phyloP scores from a whole-genome alignment of 164 flowering plant species.

The Chimonanthus praecox region DNA sequence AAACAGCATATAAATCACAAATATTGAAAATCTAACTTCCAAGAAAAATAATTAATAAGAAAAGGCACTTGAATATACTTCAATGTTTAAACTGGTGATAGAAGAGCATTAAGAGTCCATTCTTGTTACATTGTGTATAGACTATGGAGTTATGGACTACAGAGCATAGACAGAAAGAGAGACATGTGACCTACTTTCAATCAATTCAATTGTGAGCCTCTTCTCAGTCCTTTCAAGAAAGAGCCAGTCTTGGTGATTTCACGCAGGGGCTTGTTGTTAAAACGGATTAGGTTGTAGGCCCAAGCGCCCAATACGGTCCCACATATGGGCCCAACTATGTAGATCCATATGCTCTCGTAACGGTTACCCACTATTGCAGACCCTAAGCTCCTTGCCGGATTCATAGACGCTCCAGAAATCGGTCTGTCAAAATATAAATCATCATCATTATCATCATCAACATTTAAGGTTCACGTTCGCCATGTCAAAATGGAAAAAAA shows the following conservation, averaged over 20 bases:
- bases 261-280: conserved; percentile 67
- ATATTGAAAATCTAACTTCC: too few species aligned
- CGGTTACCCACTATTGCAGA: conserved; percentile 60
- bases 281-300: conserved; percentile 71
- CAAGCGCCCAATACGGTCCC: conserved; percentile 73
- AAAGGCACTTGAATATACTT: too few species aligned
- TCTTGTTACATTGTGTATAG: too few species aligned
- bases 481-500: neutral
- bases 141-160: too few species aligned
- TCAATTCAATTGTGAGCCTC: neutral
- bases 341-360: conserved; percentile 64
- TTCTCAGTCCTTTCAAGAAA: conserved; percentile 16
- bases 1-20: too few species aligned
- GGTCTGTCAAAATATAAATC: conserved; percentile 39
- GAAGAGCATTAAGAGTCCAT: too few species aligned
- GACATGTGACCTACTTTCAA: neutral
- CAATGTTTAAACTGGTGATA: too few species aligned
- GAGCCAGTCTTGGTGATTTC: conserved; percentile 58
- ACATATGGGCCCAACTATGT: conserved; percentile 47
- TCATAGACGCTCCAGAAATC: conserved; percentile 91
- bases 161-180: too few species aligned
- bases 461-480: neutral
- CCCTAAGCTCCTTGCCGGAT: conserved; percentile 94
- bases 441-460: too few species aligned
- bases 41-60: too few species aligned